Evolutionary conservation across 352 stramenopile species (phyloP).

Genomic region (Pythium aquatile): DNA sequence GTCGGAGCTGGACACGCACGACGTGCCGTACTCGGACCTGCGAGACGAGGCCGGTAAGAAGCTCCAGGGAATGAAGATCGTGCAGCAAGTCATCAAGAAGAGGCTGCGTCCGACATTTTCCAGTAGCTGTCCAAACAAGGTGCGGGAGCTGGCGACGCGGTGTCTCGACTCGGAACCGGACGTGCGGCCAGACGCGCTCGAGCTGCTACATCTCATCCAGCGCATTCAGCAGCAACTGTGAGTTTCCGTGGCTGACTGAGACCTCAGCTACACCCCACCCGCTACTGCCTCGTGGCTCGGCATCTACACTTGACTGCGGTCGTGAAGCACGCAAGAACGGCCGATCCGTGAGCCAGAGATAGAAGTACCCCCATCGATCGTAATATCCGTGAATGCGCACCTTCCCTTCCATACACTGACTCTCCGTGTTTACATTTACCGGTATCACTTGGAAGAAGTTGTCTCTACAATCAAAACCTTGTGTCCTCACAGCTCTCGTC

Average conservation of each 20-base stretch:
- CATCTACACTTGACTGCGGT: neutral
- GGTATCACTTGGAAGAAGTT: neutral
- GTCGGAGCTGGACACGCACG: constrained; percentile 75
- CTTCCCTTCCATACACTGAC: constrained; percentile 7
- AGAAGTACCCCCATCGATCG: constrained; percentile 2
- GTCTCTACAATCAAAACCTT: constrained; percentile 3
- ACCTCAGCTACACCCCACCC: neutral
- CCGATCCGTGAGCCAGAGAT: constrained; percentile 1
- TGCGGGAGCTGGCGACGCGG: constrained; percentile 57
- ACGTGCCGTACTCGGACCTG: constrained; percentile 81
- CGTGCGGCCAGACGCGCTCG: constrained; percentile 56
- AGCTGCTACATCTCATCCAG: constrained; percentile 66
- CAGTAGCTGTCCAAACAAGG: constrained; percentile 42
- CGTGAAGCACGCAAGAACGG: neutral
- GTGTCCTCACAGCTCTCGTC: constrained; percentile 15
- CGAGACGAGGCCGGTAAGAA: constrained; percentile 68
- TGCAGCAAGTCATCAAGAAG: constrained; percentile 78
- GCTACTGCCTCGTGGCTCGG: constrained; percentile 1
- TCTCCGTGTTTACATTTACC: neutral
- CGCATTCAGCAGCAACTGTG: constrained; percentile 25
- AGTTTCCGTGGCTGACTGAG: neutral
- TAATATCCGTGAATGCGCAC: constrained; percentile 11
- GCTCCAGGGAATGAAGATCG: constrained; percentile 82
- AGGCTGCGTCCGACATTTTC: constrained; percentile 68
- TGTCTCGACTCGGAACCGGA: constrained; percentile 73